Evolutionary conservation across 345 rosid species (phyloP), one percentile per base, ranked within the genome.

Genomic region (Populus euphratica): DNA sequence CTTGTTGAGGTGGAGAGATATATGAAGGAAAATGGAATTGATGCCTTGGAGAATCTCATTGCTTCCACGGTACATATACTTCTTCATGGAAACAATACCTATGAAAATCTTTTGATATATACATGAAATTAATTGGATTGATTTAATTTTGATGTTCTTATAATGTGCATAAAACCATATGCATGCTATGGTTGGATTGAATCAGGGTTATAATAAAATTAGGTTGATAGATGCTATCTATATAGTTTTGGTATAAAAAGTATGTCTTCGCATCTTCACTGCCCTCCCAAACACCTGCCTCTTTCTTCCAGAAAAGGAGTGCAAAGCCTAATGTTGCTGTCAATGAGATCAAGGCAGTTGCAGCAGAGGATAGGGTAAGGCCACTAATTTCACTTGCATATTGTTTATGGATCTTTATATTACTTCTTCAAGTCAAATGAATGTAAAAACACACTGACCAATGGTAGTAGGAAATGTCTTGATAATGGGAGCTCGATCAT

Each of bases 31-130:
- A 73, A 78, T 54, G 80, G 78, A 33, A 35, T 33, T 66, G 67
- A 80, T 75, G 82, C 80, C 68, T 38, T 72, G 69, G 76, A 85
- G 63, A 68, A 80, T 25, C 80, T 73, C 29, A 47, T 77, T 64
- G 23, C 72, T 47, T 44, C 16, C 38, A 71, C 76, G 84, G 83
- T 85, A 73, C 12, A 59, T 4, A 59, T 23, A 11, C 29, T 59
- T 59, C 63, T 9, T 23, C 63, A 59, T 59, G 6, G 63, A 25
- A 59, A 59, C 64, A 59, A n/a, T 25, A 59, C 14, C 2, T 59
- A 59, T 59, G 29, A 23, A n/a, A 59, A 59, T 59, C 29, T 59
- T 59, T 23, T 59, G 64, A 10, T 10, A 3, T 54, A 4, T n/a
- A 59, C 16, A 25, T 59, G 64, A 23, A 59, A 59, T 59, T 9